Conservation (phyloP, 257 asterid species). For the Solanum corneliomulleri region DNA sequence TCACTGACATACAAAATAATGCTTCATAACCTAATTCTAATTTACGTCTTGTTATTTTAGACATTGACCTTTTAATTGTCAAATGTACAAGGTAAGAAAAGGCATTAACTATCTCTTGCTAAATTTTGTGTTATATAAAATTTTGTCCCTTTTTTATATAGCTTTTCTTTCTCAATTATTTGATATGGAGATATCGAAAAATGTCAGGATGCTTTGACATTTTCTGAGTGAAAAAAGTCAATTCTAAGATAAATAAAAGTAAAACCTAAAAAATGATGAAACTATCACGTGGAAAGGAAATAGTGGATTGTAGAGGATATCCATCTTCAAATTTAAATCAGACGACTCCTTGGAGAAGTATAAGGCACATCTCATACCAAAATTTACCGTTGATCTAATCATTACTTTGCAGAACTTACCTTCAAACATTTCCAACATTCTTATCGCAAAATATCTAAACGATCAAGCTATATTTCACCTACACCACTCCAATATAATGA, state of each 20-base stretch:
- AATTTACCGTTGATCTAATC: neutral
- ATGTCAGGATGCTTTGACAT: neutral
- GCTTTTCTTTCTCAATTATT: neutral
- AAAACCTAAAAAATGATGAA: neutral
- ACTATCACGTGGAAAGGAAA: neutral
- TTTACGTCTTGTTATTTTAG: too few relatives aligned
- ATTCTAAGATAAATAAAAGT: neutral
- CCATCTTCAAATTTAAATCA: neutral
- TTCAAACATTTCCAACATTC: neutral
- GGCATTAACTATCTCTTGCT: neutral
- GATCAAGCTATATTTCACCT: neutral
- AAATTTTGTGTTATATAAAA: neutral
- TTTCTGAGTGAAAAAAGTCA: too few relatives aligned
- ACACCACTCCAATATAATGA: neutral
- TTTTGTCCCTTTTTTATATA: neutral
- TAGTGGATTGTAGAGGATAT: neutral
- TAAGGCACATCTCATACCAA: too few relatives aligned
- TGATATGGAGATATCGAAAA: neutral
- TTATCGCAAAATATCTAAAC: neutral
- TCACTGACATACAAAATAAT: neutral
- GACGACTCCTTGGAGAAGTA: neutral
- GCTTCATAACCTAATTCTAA: too few relatives aligned
- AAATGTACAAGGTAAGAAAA: neutral
- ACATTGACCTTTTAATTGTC: neutral
- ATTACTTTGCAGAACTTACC: neutral